Conservation (phyloP, 2,329 filamentous ascomycete genomes). For the Neonectria sp. region DNA sequence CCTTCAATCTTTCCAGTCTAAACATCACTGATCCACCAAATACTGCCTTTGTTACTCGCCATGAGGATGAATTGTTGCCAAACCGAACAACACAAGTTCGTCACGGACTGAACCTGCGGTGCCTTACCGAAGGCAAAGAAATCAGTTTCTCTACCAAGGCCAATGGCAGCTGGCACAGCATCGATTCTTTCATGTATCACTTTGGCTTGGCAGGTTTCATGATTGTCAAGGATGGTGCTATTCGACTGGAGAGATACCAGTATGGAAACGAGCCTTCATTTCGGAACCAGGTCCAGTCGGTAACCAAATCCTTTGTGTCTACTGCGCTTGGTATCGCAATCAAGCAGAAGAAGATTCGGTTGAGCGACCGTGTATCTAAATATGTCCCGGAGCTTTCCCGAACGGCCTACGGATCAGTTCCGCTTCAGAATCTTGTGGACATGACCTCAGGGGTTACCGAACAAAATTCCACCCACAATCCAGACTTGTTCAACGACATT, state of each 20-base stretch:
- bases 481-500: slow-evolving; percentile 10
- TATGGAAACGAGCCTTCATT: slow-evolving; percentile 7
- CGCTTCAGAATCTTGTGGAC: not conserved
- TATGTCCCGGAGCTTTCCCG: not conserved
- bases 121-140: not conserved
- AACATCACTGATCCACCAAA: too few relatives aligned
- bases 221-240: not conserved
- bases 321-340: not conserved
- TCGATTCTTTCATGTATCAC: slow-evolving; percentile 1
- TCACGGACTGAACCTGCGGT: not conserved
- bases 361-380: not conserved
- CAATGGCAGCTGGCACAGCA: not conserved
- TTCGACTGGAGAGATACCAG: slow-evolving; percentile 3
- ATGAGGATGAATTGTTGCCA: too few relatives aligned
- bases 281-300: slow-evolving; percentile 7
- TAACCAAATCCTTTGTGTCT: slow-evolving; percentile 1
- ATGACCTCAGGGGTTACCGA: slow-evolving; percentile 3
- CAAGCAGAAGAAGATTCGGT: not conserved
- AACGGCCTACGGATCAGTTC: not conserved
- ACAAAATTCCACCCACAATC: not conserved
- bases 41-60: too few relatives aligned
- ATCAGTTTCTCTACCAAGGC: not conserved
- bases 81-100: slow-evolving; percentile 2
- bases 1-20: too few relatives aligned
- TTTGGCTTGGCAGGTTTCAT: not conserved